Evolutionary conservation across 1,284 basidiomycete genomes (phyloP), one percentile per base, ranked within the genome.

Genomic region (Ceratobasidium sp.): DNA sequence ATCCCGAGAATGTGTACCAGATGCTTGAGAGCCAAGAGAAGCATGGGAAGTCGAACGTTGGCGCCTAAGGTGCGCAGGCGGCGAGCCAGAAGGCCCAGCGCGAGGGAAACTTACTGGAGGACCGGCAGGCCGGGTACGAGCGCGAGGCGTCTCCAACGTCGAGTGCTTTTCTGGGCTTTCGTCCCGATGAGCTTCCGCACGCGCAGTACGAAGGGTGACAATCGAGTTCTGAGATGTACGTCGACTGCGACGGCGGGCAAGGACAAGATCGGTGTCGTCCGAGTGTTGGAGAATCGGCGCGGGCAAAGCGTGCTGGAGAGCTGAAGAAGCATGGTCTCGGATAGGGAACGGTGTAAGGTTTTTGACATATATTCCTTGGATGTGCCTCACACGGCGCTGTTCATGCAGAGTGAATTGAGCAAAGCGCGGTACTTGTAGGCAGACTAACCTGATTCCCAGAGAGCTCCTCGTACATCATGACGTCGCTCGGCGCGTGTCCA

Each of bases 291-390:
- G 62, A 59, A 78, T 38, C 14, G 78, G 76, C 46, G 75, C 59
- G 30, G 86, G 44, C 18, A 50, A 52, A 4, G 92, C 91, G 82
- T 92, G 90, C 10, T 88, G 86, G 67, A 95, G 86, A 23, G 92
- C 91, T 35, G 92, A 92, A 16, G 93, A 90, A 78, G 94, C 87
- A 1, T 92, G 88, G 84, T 95, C 94, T 52, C 93, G 90, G 57
- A 89, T 88, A 54, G 94, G 93, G 83, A 93, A 94, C 1, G 93
- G 93, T 14, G 94, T 93, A 55, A 96, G 86, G 82, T 96, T 95
- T 79, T 91, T 89, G 79, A 96, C 87, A 85, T 94, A 91, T 77
- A 96, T 87, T 50, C 90, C 88, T 64, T 88, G 88, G 69, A 96
- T 88, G 85, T 95, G 93, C 80, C 93, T 90, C 79, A 94, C 86